Percentiles rank a stretch among this genome's conserved stretches.
phyloP scores from a whole-genome alignment of 2,329 filamentous ascomycete genomes.

The Fusarium xylarioides region DNA sequence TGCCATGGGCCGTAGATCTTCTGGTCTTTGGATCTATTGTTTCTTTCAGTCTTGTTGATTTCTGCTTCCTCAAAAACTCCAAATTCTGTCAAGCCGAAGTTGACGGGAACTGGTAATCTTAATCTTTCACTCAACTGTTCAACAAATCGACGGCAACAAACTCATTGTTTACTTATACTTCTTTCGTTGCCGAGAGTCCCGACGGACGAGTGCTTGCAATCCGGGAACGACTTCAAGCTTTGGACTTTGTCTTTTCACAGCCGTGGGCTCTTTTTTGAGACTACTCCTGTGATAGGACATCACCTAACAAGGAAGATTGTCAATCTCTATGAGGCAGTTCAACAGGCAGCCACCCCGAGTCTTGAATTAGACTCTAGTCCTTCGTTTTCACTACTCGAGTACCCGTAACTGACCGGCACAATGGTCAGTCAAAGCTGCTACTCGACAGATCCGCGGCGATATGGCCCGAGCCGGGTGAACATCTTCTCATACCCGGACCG shows the following conservation, averaged over 20 bases:
- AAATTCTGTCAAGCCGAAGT: neutral
- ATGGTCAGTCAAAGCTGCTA: conserved; percentile 39
- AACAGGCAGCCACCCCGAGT: neutral
- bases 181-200: conserved; percentile 4
- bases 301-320: neutral
- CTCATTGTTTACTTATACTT: neutral
- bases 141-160: neutral
- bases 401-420: neutral
- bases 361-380: neutral
- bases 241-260: conserved; percentile 4
- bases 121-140: conserved; percentile 1
- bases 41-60: conserved; percentile 8
- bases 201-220: conserved; percentile 32
- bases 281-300: neutral
- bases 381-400: neutral
- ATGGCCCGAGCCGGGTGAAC: conserved; percentile 11
- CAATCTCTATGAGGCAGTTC: conserved; percentile 22
- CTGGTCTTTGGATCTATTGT: conserved; percentile 13
- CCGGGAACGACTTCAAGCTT: conserved; percentile 8
- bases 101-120: neutral
- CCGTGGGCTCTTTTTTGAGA: neutral
- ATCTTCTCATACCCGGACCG: conserved; percentile 37
- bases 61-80: neutral
- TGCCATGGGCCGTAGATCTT: conserved; percentile 31
- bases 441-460: conserved; percentile 32